Base-by-base conservation (phyloP, 2,329 filamentous ascomycete species). In the Aspergillus neotritici region DNA sequence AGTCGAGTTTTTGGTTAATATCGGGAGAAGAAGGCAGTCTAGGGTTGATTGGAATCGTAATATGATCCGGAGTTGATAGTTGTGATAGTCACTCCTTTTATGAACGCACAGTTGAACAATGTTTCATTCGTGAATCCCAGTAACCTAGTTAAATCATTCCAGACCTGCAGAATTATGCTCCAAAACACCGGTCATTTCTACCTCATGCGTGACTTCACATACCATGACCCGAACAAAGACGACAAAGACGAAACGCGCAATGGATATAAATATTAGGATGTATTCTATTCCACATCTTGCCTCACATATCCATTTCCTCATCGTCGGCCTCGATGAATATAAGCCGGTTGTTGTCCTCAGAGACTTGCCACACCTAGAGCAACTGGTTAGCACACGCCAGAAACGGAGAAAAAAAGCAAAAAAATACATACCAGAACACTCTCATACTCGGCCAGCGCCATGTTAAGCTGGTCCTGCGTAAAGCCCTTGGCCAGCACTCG, bases 401-500 rank as follows among this genome's bases (percentile, higher is more conserved):
- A 15, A 17, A 10, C 11, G 6, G 36, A 16, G n/a, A 14, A 33
- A 38, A 16, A 34, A 13, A 2, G 6, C 21, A 30, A 42, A 28
- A 28, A 28, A 43, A 60, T 52, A 84, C 90, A 87, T 74, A 97
- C 93, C 73, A 95, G 86, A 48, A 94, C 71, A 53, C 79, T 74
- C 3, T 87, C 83, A 68, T 98, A 97, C 72, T 95, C 91, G 50
- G 95, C 84, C 62, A 98, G 76, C 14, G 90, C 84, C 54, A 79
- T 79, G 60, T 86, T 77, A 71, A 95, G 89, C 67, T 98, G 90
- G 67, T 97, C 88, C 52, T 89, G 84, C 0, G 91, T 98, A 67
- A 96, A 98, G 3, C 93, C 93, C 77, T 95, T 96, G 41, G 90
- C 93, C 57, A 97, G 77, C 25, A 98, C 89, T 53, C 93, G 75